These are phyloP conservation scores for Elasticomyces elasticus DNA, from an alignment of 495 filamentous ascomycete species.

Conservation along the genomic window DNA sequence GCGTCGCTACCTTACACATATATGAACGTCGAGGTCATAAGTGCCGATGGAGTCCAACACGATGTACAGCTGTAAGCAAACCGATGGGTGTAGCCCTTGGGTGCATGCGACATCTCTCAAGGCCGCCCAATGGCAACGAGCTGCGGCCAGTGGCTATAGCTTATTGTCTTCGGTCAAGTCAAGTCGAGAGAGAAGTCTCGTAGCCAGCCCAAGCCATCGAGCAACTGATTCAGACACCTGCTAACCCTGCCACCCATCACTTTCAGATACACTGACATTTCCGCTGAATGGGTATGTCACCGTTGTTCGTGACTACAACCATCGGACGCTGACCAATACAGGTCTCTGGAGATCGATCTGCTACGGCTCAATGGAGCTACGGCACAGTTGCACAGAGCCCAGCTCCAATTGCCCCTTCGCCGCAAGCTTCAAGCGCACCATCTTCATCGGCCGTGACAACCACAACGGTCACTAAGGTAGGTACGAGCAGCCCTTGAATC, in stretches of 20 bases:
- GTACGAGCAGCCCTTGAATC: neutral
- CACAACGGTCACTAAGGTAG: neutral
- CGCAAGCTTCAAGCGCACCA: neutral
- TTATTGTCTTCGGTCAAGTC: no score
- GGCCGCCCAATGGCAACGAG: constrained; percentile 60
- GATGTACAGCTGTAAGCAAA: constrained; percentile 51
- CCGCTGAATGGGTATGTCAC: neutral
- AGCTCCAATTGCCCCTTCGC: neutral
- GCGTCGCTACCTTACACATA: constrained; percentile 51
- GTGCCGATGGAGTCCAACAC: constrained; percentile 43
- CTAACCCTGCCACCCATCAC: no score
- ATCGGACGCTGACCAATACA: neutral
- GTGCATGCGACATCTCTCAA: no score
- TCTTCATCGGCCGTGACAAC: neutral
- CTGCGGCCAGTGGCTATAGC: no score
- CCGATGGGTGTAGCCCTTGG: no score
- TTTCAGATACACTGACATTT: no score
- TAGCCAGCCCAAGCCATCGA: no score
- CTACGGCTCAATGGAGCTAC: constrained; percentile 46
- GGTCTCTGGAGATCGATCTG: constrained; percentile 42
- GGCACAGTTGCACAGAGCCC: constrained; percentile 19
- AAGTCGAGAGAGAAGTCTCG: no score
- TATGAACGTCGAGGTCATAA: constrained; percentile 43
- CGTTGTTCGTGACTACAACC: neutral
- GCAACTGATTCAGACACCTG: no score